Evolutionary conservation across 768 basidiomycete genomes (phyloP), one percentile per base, ranked within the genome.

Genomic region (Tephrocybe sp.): DNA sequence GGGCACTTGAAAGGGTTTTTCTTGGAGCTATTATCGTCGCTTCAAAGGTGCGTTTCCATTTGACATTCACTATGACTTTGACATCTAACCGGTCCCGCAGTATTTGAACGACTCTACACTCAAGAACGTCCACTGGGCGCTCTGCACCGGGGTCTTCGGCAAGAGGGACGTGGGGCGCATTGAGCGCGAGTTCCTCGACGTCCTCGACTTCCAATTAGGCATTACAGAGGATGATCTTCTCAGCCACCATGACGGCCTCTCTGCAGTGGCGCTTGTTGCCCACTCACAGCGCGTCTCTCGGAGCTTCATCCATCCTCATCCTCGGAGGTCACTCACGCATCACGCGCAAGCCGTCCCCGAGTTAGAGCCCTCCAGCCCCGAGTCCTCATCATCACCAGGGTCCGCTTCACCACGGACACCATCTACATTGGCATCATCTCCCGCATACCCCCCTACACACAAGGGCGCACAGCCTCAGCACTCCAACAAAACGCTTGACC

Each of bases 1-100:
- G 88, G 88, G 92, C 92, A 12, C 76, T 89, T 41, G 91, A 94
- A 68, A 84, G 92, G 34, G 92, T 95, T 25, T 94, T 95, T 70
- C 80, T 95, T 35, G 92, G 92, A 43, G 84, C 91, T n/a, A 68
- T 94, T 55, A 93, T 95, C 67, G 75, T 82, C 39, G 92, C 92
- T 6, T 86, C 86, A 70, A 95, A 94, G 77, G 86, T 88, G 64
- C 56, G 63, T 68, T 53, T 56, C 45, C 34, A 15, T 24, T 19
- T 41, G 16, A 27, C 48, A 28, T 25, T 42, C 46, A 45, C 49
- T 16, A 15, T 49, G 19, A 38, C 44, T n/a, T 38, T 34, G 51
- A 49, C 44, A 44, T 42, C 35, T 59, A 19, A 54, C 41, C 27
- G 9, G 51, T 44, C 32, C 19, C 18, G 11, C 52, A 89, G 83